Evolutionary conservation across 768 basidiomycete genomes (phyloP).

Genomic region (Tylopilus cervinicoccineus): DNA sequence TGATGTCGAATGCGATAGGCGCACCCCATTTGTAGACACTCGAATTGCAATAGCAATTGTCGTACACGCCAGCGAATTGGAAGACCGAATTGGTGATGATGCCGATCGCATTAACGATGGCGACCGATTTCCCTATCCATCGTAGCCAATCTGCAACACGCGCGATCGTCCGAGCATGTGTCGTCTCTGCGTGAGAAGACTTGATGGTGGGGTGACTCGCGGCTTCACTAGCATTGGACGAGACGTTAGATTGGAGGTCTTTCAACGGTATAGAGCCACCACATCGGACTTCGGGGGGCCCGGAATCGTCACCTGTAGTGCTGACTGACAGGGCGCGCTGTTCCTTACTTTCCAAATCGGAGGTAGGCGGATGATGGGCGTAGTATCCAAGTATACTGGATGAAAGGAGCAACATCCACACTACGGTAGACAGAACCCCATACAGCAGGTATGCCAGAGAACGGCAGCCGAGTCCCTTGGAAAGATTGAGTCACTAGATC

Average conservation of each 20-base stretch:
- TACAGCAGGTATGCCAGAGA: conserved; percentile 31
- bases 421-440: conserved; percentile 23
- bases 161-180: neutral
- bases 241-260: too few species aligned
- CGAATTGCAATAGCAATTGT: conserved; percentile 30
- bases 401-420: conserved; percentile 29
- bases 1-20: conserved; percentile 28
- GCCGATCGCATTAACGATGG: conserved; percentile 25
- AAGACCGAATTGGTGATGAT: conserved; percentile 27
- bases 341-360: neutral
- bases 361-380: neutral
- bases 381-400: conserved; percentile 28
- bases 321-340: neutral
- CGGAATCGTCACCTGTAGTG: neutral
- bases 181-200: too few species aligned
- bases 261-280: neutral
- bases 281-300: neutral
- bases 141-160: conserved; percentile 18
- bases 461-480: conserved; percentile 33
- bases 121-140: conserved; percentile 26
- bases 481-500: neutral
- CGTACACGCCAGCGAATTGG: conserved; percentile 26
- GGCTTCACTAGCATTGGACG: neutral
- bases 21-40: conserved; percentile 18
- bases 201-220: neutral